Evolutionary conservation across 2,329 filamentous ascomycete genomes (phyloP), one percentile per base, ranked within the genome.

Genomic region (Aspergillus sp.): DNA sequence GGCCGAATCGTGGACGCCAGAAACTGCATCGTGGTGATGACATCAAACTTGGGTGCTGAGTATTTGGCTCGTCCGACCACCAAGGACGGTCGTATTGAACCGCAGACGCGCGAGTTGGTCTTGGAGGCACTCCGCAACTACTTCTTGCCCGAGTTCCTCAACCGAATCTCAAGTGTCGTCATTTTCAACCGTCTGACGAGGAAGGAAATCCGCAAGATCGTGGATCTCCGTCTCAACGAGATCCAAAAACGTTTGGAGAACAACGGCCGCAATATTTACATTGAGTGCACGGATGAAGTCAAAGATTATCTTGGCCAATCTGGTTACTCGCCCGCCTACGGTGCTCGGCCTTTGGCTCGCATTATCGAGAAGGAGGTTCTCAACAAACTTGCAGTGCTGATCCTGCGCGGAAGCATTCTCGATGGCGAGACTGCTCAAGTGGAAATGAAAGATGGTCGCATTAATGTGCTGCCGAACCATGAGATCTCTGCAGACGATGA

Each of bases 11-110:
- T 98, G 43, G 93, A 98, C 59, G 93, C 91, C 48, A 89, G 85
- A 71, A 98, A 98, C 77, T 97, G 91, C 66, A 97, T 98, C 56
- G 91, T 98, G 35, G 93, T 98, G 69, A 95, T 98, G 90, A 98
- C 93, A 0, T 96, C 90, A 60, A 98, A 98, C 73, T 70, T 98
- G 49, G 93, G 93, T 53, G 93, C 93, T 29, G 93, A 97, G 66
- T 95, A 85, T 66, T 85, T 98, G n/a, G 74, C 87, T 33, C 85
- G 90, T 19, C 85, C 87, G 11, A 83, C 84, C 43, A 80, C 79
- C 40, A 81, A 84, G 41, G 88, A 94, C 57, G 91, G 91, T 58
- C 83, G 76, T 61, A 93, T 98, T 54, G 93, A 98, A 57, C 77
- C 83, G 0, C 83, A 86, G 1, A 96, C 90, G 1, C 80, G 81